A percentile compares a stretch with the other conserved stretches of the same genome.
Evolutionary conservation across 2,329 filamentous ascomycete species (phyloP).

Genomic region (Ascochyta rabiei): DNA sequence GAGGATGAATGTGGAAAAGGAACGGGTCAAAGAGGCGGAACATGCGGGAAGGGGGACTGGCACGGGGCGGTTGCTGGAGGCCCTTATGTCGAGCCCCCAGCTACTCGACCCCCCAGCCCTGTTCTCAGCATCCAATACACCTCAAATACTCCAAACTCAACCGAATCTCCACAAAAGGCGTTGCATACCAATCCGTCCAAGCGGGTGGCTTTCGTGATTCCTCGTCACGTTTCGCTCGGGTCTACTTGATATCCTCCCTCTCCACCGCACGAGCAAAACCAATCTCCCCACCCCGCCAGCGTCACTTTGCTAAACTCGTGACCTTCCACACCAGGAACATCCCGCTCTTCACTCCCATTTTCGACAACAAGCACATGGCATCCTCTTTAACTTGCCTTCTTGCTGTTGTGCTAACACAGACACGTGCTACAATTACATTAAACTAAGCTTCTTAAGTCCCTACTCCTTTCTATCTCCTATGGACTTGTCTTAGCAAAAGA

Average conservation of each 20-base stretch:
- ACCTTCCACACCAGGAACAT: conserved; percentile 66
- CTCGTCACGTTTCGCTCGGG: too few relatives aligned
- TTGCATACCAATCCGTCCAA: not conserved
- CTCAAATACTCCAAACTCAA: not conserved
- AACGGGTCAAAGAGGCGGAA: not conserved
- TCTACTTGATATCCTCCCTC: conserved; percentile 52
- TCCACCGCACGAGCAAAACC: conserved; percentile 65
- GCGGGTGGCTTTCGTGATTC: not conserved
- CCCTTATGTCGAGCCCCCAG: conserved; percentile 6
- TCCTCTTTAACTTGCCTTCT: conserved; percentile 63
- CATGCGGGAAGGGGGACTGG: not conserved
- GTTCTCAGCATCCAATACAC: not conserved
- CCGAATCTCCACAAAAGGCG: not conserved
- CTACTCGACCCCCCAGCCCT: not conserved
- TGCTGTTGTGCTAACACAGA: conserved; percentile 67
- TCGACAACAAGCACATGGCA: conserved; percentile 66
- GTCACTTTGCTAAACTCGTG: conserved; percentile 55
- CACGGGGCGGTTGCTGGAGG: conserved; percentile 4
- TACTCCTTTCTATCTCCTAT: conserved; percentile 56
- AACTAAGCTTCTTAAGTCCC: conserved; percentile 64
- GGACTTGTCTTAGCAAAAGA: conserved; percentile 66
- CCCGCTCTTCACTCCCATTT: conserved; percentile 67
- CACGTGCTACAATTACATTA: conserved; percentile 67
- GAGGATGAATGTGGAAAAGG: not conserved
- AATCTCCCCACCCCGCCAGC: conserved; percentile 65